A percentile compares a stretch with the other conserved stretches of the same genome.
Evolutionary conservation across 257 asterid species (phyloP).

Genomic region (Ilex aquifolium): DNA sequence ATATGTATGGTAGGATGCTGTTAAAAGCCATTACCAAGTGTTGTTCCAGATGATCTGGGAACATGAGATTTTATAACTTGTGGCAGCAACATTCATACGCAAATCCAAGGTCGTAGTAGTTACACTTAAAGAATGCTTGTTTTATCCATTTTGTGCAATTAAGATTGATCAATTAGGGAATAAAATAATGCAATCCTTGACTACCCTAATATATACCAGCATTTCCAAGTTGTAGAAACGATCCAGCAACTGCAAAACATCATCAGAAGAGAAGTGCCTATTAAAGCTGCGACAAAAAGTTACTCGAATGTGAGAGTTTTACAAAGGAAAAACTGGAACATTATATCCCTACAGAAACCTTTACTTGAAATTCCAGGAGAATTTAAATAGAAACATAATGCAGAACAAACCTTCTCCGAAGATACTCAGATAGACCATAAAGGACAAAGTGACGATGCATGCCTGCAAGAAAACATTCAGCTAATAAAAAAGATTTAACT

Average conservation of each 20-base stretch:
- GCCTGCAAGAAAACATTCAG: slow-evolving; percentile 41
- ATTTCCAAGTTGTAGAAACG: slow-evolving; percentile 91
- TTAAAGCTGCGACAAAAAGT: slow-evolving; percentile 52
- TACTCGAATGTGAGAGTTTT: neutral
- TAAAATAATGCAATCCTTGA: no score
- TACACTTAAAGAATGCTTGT: no score
- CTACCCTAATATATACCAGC: slow-evolving; percentile 52
- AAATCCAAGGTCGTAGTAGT: no score
- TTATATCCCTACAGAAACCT: neutral
- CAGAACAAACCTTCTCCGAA: slow-evolving; percentile 52
- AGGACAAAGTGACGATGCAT: slow-evolving; percentile 63
- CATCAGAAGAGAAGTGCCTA: slow-evolving; percentile 67
- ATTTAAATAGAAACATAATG: slow-evolving; percentile 5
- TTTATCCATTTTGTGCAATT: no score
- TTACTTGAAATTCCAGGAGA: slow-evolving; percentile 5
- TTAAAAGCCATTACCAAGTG: no score
- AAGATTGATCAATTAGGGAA: no score
- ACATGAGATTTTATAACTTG: no score
- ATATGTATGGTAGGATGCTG: no score
- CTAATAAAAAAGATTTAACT: neutral
- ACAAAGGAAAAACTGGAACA: neutral
- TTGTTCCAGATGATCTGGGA: no score
- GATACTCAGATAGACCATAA: slow-evolving; percentile 34
- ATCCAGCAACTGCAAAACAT: slow-evolving; percentile 76
- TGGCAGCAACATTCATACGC: no score